These are phyloP conservation scores for Sphaerulina vaccinii DNA, from an alignment of 2,329 filamentous ascomycete species.

Conservation along the genomic window DNA sequence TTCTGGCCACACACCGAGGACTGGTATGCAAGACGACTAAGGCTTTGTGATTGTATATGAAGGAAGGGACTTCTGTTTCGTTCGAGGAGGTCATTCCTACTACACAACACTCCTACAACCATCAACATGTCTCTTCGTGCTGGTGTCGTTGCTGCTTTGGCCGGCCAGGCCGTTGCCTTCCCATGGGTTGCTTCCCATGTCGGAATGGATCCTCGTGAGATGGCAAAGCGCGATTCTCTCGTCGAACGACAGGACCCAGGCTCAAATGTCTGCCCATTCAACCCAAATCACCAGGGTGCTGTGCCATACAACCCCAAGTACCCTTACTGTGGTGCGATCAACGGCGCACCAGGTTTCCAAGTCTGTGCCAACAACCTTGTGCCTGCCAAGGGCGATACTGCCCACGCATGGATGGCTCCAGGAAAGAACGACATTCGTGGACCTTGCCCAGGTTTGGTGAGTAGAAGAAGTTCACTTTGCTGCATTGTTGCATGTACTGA, in stretches of 20 bases:
- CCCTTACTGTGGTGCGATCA: conserved; percentile 41
- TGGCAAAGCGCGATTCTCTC: conserved; percentile 36
- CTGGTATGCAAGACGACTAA: neutral
- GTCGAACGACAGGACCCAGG: conserved; percentile 26
- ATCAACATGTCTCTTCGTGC: conserved; percentile 13
- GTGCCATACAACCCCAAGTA: conserved; percentile 37
- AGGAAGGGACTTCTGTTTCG: neutral
- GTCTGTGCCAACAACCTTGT: conserved; percentile 39
- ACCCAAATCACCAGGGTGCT: conserved; percentile 41
- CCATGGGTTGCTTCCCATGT: conserved; percentile 41
- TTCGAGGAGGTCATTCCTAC: neutral
- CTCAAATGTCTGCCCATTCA: conserved; percentile 40
- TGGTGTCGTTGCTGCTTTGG: conserved; percentile 26
- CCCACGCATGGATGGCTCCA: conserved; percentile 41
- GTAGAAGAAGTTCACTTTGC: neutral
- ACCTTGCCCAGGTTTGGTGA: conserved; percentile 24
- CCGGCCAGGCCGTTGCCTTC: conserved; percentile 37
- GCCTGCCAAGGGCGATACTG: conserved; percentile 41
- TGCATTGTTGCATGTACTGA: conserved; percentile 22
- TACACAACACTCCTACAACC: neutral
- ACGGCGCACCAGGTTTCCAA: conserved; percentile 43
- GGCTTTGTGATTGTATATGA: neutral
- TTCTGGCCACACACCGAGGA: neutral
- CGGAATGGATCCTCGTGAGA: conserved; percentile 16
- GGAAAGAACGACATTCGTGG: conserved; percentile 43